These are phyloP conservation scores for Aspergillus biplanus DNA, from an alignment of 495 filamentous ascomycete species.

Conservation along the genomic window DNA sequence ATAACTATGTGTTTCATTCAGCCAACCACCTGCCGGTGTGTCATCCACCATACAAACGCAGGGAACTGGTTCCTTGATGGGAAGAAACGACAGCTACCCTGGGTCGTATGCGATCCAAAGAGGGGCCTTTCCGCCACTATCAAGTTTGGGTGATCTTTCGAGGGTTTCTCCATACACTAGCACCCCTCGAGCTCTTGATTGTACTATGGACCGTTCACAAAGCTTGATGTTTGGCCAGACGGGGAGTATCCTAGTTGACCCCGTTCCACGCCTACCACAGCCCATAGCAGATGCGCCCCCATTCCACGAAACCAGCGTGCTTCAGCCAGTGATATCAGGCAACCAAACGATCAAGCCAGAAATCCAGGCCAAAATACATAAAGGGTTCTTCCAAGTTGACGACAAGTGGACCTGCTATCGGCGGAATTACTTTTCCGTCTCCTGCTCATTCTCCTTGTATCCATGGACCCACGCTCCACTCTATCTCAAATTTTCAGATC, in stretches of 20 bases:
- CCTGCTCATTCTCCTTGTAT: slow-evolving; percentile 76
- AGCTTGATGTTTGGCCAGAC: slow-evolving; percentile 36
- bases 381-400: slow-evolving; percentile 87
- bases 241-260: slow-evolving; percentile 33
- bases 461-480: slow-evolving; percentile 47
- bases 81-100: slow-evolving; percentile 41
- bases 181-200: slow-evolving; percentile 41
- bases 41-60: slow-evolving; percentile 39
- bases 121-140: slow-evolving; percentile 36
- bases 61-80: slow-evolving; percentile 34
- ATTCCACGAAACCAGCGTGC: slow-evolving; percentile 57
- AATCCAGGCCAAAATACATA: slow-evolving; percentile 85
- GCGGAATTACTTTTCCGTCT: slow-evolving; percentile 91
- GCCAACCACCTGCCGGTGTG: slow-evolving; percentile 44
- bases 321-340: slow-evolving; percentile 61
- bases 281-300: slow-evolving; percentile 53
- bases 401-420: slow-evolving; percentile 95
- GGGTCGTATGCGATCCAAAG: slow-evolving; percentile 41
- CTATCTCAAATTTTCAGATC: slow-evolving; percentile 47
- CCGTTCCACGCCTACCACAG: slow-evolving; percentile 36
- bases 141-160: slow-evolving; percentile 40
- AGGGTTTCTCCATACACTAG: slow-evolving; percentile 38
- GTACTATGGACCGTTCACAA: slow-evolving; percentile 38
- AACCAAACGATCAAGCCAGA: slow-evolving; percentile 71
- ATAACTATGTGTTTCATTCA: slow-evolving; percentile 20